Evolutionary conservation across 1,139 yeast genomes (phyloP).

Genomic region (Arxiozyma bovina): DNA sequence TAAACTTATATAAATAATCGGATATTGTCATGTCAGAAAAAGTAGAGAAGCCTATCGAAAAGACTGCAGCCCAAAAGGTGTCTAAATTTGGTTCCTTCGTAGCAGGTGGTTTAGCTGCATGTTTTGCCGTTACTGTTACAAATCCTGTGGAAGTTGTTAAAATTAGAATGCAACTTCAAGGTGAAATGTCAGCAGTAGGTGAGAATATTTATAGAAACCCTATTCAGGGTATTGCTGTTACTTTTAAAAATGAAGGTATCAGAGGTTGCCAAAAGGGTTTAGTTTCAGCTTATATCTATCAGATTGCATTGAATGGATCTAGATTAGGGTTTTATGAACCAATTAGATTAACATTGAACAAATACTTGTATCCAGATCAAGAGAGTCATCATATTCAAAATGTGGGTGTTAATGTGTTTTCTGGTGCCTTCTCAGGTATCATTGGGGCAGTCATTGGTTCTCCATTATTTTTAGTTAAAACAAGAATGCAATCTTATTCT

Average conservation of each 20-base stretch:
- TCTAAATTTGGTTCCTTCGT: conserved; percentile 68
- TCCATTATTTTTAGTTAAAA: conserved; percentile 84
- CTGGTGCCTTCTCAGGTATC: conserved; percentile 81
- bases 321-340: conserved; percentile 94
- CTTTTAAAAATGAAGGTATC: conserved; percentile 73
- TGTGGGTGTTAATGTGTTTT: conserved; percentile 56
- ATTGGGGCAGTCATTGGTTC: conserved; percentile 88
- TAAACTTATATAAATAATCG: too few species aligned
- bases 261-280: conserved; percentile 86
- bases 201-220: conserved; percentile 69
- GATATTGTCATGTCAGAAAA: conserved; percentile 3
- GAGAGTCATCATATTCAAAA: conserved; percentile 49
- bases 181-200: conserved; percentile 60
- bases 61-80: conserved; percentile 44
- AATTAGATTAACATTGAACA: conserved; percentile 52
- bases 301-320: conserved; percentile 85
- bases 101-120: conserved; percentile 94
- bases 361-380: conserved; percentile 43
- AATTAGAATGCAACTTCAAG: conserved; percentile 93
- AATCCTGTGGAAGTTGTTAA: conserved; percentile 92
- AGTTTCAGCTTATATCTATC: conserved; percentile 74
- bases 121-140: conserved; percentile 95
- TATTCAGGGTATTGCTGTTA: conserved; percentile 70
- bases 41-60: conserved; percentile 17
- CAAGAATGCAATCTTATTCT: conserved; percentile 91